Evolutionary conservation across 768 basidiomycete species (phyloP).

Genomic region (Boletus subcaerulescens): DNA sequence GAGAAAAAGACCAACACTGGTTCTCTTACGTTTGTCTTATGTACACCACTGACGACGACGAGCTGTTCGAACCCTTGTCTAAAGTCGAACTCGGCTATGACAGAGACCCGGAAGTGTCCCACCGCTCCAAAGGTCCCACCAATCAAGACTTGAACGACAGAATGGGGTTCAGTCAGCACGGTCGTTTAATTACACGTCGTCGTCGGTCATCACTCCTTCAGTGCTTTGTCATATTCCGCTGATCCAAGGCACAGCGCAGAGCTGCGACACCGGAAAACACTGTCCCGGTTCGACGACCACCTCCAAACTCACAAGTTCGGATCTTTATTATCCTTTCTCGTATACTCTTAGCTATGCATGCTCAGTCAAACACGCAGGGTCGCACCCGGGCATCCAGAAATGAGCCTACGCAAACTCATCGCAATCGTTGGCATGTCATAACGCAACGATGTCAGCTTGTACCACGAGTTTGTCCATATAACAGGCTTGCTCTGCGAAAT

Average conservation of each 20-base stretch:
- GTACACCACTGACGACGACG: no score
- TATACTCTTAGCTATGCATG: not conserved
- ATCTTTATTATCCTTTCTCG: not conserved
- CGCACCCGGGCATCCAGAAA: not conserved
- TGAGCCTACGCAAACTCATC: not conserved
- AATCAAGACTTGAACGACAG: not conserved
- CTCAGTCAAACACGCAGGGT: not conserved
- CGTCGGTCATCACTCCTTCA: no score
- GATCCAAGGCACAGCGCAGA: not conserved
- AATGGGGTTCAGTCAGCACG: not conserved
- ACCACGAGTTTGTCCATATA: conserved; percentile 11
- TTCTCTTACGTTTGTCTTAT: no score
- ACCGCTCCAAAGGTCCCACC: not conserved
- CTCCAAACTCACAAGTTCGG: no score
- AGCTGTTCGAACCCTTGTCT: no score
- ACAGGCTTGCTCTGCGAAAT: not conserved
- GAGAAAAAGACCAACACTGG: no score
- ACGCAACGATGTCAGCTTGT: not conserved
- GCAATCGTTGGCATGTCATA: conserved; percentile 1
- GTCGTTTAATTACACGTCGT: not conserved
- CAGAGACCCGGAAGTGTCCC: no score
- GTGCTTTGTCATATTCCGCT: not conserved
- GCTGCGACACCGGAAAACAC: not conserved
- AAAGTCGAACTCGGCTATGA: no score
- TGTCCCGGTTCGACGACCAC: no score